These are phyloP conservation scores for Beta lomatogona DNA, from an alignment of 179 eudicot species.

Conservation along the genomic window DNA sequence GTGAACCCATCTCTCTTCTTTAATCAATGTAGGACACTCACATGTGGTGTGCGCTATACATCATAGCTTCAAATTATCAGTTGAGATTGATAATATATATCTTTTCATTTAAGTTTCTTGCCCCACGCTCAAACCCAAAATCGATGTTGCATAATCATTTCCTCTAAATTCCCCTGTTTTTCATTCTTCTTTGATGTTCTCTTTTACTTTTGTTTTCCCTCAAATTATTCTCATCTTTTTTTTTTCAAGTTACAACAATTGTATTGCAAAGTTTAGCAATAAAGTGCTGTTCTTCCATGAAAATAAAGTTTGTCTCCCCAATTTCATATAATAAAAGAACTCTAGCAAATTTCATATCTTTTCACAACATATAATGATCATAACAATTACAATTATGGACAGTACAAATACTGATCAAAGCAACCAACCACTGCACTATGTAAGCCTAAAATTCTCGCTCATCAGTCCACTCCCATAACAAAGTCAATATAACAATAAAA, in stretches of 20 bases:
- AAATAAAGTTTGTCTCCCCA: neutral
- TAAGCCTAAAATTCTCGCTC: constrained; percentile 5
- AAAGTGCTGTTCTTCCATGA: neutral
- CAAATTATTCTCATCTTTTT: neutral
- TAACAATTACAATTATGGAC: constrained; percentile 19
- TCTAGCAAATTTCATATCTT: constrained; percentile 7
- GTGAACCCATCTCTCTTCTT: no score
- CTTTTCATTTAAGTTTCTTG: no score
- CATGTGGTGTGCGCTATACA: no score
- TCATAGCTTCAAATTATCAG: no score
- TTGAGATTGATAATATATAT: no score
- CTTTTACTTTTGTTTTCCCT: neutral
- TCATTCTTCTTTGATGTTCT: neutral
- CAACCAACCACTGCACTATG: constrained; percentile 13
- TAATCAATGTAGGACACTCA: no score
- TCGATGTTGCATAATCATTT: no score
- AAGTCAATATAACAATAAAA: constrained; percentile 29
- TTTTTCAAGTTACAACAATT: neutral
- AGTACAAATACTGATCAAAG: constrained; percentile 19
- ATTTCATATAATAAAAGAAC: constrained; percentile 5
- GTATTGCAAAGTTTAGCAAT: constrained; percentile 1
- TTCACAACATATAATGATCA: constrained; percentile 1
- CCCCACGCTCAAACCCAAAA: no score
- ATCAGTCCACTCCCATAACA: constrained; percentile 19
- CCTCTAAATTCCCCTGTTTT: no score